These are phyloP conservation scores for Daldinia concentrica DNA, from an alignment of 495 filamentous ascomycete genomes.

Conservation along the genomic window DNA sequence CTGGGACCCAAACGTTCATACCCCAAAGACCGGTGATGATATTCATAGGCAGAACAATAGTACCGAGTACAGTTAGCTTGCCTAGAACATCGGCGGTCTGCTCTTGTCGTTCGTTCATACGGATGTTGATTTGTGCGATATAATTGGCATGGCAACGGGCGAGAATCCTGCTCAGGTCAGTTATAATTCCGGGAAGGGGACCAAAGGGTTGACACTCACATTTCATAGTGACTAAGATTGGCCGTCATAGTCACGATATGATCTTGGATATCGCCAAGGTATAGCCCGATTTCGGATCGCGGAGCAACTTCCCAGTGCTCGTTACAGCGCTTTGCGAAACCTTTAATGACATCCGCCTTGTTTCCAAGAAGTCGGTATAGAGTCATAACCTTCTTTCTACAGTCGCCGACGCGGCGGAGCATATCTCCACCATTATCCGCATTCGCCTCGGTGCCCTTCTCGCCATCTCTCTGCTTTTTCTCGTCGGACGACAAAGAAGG, in stretches of 20 bases:
- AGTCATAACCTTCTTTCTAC: conserved; percentile 95
- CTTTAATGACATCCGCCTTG: conserved; percentile 98
- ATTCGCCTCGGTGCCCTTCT: conserved; percentile 59
- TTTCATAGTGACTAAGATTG: conserved; percentile 95
- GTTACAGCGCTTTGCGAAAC: conserved; percentile 98
- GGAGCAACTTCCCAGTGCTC: conserved; percentile 98
- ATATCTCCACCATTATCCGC: conserved; percentile 77
- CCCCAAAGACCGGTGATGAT: conserved; percentile 99
- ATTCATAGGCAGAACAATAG: conserved; percentile 97
- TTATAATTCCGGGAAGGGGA: conserved; percentile 4
- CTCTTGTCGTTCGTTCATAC: conserved; percentile 97
- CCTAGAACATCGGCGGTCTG: conserved; percentile 93
- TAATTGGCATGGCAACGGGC: conserved; percentile 95
- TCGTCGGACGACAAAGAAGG: conserved; percentile 39
- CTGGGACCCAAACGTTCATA: conserved; percentile 97
- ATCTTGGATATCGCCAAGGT: conserved; percentile 97
- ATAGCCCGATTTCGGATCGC: conserved; percentile 92
- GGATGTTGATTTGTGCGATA: conserved; percentile 89
- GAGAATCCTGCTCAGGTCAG: conserved; percentile 70
- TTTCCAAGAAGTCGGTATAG: conserved; percentile 92
- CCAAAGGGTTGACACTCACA: conserved; percentile 62
- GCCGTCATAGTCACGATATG: conserved; percentile 98
- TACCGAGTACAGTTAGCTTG: conserved; percentile 94
- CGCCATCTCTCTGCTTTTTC: conserved; percentile 49
- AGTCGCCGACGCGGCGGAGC: conserved; percentile 89